Evolutionary conservation across 78 protist genomes (phyloP).

Genomic region (slime mould (Dictyostelium discoideum)): DNA sequence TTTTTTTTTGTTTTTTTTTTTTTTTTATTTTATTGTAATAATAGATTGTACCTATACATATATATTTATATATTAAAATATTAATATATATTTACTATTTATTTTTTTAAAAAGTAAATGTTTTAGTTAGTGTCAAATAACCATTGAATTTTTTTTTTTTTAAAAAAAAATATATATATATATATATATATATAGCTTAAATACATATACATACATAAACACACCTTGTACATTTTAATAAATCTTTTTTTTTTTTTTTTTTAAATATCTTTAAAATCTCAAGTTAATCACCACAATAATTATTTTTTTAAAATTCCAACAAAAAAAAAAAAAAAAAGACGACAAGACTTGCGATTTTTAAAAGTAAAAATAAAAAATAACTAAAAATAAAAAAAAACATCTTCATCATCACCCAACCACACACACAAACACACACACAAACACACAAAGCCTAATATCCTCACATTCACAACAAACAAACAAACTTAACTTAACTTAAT

Average conservation of each 20-base stretch:
- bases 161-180: background rate
- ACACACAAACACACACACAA: no score
- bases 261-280: background rate
- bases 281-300: background rate
- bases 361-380: background rate
- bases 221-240: background rate
- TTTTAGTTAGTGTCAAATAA: background rate
- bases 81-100: background rate
- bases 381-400: background rate
- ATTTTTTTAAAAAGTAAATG: background rate
- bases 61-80: background rate
- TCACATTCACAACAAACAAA: background rate
- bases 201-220: background rate
- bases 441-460: background rate
- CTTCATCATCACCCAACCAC: background rate
- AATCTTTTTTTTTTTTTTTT: background rate
- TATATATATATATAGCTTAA: no score
- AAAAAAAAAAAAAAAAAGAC: background rate
- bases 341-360: background rate
- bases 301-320: background rate
- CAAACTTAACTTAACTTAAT: background rate
- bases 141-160: background rate
- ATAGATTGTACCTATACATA: background rate
- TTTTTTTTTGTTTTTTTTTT: no score
- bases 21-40: background rate